These are phyloP conservation scores for Cladophialophora carrionii DNA, from an alignment of 2,329 filamentous ascomycete genomes.

Conservation along the genomic window DNA sequence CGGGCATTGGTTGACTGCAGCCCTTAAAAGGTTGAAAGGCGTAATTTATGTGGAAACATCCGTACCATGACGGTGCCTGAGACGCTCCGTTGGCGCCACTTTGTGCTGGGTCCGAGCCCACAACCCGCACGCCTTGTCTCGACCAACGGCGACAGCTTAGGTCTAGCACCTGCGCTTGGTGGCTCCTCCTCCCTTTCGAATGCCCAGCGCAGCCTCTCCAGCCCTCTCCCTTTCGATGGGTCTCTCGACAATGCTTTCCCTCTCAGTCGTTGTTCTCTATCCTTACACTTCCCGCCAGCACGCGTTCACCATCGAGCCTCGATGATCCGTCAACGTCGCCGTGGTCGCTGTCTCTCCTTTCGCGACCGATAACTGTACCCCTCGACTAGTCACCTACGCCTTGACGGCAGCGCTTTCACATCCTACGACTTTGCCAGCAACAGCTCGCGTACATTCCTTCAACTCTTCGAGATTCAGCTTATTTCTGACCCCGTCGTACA, in stretches of 20 bases:
- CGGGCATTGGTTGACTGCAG: not conserved
- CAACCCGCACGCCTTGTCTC: conserved; percentile 21
- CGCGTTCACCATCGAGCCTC: conserved; percentile 35
- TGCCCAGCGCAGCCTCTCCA: conserved; percentile 15
- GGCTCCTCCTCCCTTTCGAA: conserved; percentile 21
- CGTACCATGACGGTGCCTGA: conserved; percentile 15
- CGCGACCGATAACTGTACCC: conserved; percentile 37
- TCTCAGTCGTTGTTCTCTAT: conserved; percentile 14
- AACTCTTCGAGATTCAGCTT: conserved; percentile 21
- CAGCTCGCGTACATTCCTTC: conserved; percentile 36
- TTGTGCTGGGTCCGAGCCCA: conserved; percentile 14
- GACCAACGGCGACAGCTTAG: conserved; percentile 14
- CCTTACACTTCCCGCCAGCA: conserved; percentile 15
- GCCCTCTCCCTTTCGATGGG: conserved; percentile 19
- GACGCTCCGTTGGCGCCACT: conserved; percentile 12
- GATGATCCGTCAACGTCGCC: conserved; percentile 40
- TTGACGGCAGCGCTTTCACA: conserved; percentile 22
- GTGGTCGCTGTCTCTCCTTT: conserved; percentile 39
- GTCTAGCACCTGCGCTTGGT: conserved; percentile 25
- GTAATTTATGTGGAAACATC: conserved; percentile 1
- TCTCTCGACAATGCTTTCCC: conserved; percentile 24
- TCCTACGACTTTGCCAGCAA: conserved; percentile 35
- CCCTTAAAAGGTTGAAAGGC: not conserved
- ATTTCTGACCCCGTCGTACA: conserved; percentile 23
- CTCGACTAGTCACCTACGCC: conserved; percentile 32